phyloP scores from a whole-genome alignment of 495 filamentous ascomycete genomes.

The Amniculicola lignicola region DNA sequence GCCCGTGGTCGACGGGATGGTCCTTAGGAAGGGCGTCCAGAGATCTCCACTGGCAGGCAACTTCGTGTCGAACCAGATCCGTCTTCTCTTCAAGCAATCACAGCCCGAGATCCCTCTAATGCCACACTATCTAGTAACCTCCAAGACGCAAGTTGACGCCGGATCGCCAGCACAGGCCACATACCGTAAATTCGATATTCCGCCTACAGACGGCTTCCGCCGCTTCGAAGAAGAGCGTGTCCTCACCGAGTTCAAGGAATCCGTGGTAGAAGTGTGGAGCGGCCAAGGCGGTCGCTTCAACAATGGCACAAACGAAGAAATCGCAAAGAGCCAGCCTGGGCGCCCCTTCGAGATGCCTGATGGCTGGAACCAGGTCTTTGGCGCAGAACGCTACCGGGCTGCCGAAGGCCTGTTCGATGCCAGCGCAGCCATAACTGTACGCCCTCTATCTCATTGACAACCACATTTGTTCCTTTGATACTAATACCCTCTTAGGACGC shows the following conservation, averaged over 20 bases:
- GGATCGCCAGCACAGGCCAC: slow-evolving; percentile 71
- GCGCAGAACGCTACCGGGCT: slow-evolving; percentile 76
- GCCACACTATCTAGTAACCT: slow-evolving; percentile 81
- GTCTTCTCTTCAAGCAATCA: slow-evolving; percentile 67
- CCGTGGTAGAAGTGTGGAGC: slow-evolving; percentile 89
- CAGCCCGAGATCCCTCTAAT: slow-evolving; percentile 77
- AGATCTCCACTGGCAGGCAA: slow-evolving; percentile 81
- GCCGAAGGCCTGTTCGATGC: slow-evolving; percentile 87
- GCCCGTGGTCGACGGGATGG: slow-evolving; percentile 89
- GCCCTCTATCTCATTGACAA: too few relatives aligned
- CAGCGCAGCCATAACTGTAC: slow-evolving; percentile 57
- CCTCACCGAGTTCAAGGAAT: slow-evolving; percentile 94
- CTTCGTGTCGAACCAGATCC: slow-evolving; percentile 84
- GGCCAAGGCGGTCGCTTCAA: slow-evolving; percentile 70
- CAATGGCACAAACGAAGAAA: slow-evolving; percentile 65
- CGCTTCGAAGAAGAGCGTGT: slow-evolving; percentile 87
- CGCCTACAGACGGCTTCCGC: slow-evolving; percentile 70
- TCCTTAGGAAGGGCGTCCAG: slow-evolving; percentile 80
- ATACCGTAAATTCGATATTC: slow-evolving; percentile 61
- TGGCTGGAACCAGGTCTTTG: slow-evolving; percentile 90
- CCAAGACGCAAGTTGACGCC: slow-evolving; percentile 85
- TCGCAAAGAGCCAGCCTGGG: slow-evolving; percentile 60
- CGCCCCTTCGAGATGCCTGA: slow-evolving; percentile 96
- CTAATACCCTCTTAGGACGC: too few relatives aligned
- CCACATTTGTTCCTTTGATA: too few relatives aligned